Base-by-base conservation (phyloP, 2,329 filamentous ascomycete genomes). In the Trichophyton simii region DNA sequence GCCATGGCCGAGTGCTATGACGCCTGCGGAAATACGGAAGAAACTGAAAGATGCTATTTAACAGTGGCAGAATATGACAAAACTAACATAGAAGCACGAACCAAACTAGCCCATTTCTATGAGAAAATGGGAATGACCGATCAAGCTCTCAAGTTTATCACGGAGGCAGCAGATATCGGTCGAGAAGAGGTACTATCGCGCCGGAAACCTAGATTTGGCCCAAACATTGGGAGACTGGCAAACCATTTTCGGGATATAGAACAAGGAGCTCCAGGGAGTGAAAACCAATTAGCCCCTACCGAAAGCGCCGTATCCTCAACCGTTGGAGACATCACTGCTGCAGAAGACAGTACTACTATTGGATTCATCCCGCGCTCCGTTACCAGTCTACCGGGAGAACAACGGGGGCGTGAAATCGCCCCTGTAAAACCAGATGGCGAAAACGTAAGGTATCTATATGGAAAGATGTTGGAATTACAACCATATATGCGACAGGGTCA, bases 81-180 rank as follows among this genome's bases (percentile, higher is more conserved):
- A 52, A 79, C 83, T 46, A 85, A 87, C 62, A 84, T 92, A 57
- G 86, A 91, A 64, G 88, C 89, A 44, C 86, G 89, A 44, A 84
- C 88, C 34, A 84, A 89, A 67, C 79, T 96, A 8, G 89, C 89
- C 11, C 91, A 88, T 68, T 83, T 96, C 72, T 96, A 95, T 69
- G 89, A 95, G 71, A 84, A 81, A 65, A 82, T 82, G 52, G 85
- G 85, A 64, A 83, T 87, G 74, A 84, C 82, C 22, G 87, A 91
- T 68, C 84, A 89, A 68, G 91, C 91, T 0, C 83, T 91, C 62
- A 85, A 87, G 63, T 82, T 91, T 58, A 84, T 89, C 57, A 87
- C 87, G 38, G 87, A 95, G 70, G 85, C 89, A 7, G 82, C 92
- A 66, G 79, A 83, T 36, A 76, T 91, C 34, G 79, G 79, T n/a